These are phyloP conservation scores for Cyclotella kingstonii DNA, from an alignment of 108 stramenopile genomes.

Conservation along the genomic window DNA sequence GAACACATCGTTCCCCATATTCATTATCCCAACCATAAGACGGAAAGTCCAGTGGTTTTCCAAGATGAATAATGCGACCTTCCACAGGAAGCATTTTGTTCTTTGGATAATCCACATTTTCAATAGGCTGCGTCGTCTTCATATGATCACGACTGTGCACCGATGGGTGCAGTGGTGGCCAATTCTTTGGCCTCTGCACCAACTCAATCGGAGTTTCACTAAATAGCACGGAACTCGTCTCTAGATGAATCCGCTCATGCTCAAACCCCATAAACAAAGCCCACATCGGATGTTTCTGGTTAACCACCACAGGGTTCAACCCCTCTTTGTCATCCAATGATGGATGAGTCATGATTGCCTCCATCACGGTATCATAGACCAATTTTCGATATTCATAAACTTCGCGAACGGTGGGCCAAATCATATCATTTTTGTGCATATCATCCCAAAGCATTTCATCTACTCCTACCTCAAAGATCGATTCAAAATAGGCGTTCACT, in stretches of 20 bases:
- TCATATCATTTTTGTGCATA: conserved; percentile 87
- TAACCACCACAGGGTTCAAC: conserved; percentile 49
- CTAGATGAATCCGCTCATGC: conserved; percentile 95
- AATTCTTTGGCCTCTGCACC: conserved; percentile 76
- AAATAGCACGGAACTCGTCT: conserved; percentile 93
- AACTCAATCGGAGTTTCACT: conserved; percentile 84
- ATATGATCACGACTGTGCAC: conserved; percentile 21
- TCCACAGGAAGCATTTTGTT: conserved; percentile 70
- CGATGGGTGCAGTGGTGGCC: conserved; percentile 79
- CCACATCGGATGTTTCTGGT: conserved; percentile 87
- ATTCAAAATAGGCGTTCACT: conserved; percentile 85
- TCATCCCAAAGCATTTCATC: conserved; percentile 98
- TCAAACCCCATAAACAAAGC: conserved; percentile 89
- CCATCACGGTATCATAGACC: conserved; percentile 70
- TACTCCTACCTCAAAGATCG: conserved; percentile 92
- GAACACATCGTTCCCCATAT: conserved; percentile 80
- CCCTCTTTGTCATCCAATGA: conserved; percentile 56
- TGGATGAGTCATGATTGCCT: conserved; percentile 78
- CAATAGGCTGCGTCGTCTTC: conserved; percentile 48
- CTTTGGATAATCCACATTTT: conserved; percentile 61
- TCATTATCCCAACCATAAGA: conserved; percentile 97
- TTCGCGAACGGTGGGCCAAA: conserved; percentile 89
- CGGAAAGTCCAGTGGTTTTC: conserved; percentile 87
- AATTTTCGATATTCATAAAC: conserved; percentile 82
- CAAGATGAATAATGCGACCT: conserved; percentile 59